A percentile compares a stretch with the other conserved stretches of the same genome.
These are phyloP conservation scores for Hortiboletus rubellus DNA, from an alignment of 1,284 basidiomycete genomes.

Conservation along the genomic window DNA sequence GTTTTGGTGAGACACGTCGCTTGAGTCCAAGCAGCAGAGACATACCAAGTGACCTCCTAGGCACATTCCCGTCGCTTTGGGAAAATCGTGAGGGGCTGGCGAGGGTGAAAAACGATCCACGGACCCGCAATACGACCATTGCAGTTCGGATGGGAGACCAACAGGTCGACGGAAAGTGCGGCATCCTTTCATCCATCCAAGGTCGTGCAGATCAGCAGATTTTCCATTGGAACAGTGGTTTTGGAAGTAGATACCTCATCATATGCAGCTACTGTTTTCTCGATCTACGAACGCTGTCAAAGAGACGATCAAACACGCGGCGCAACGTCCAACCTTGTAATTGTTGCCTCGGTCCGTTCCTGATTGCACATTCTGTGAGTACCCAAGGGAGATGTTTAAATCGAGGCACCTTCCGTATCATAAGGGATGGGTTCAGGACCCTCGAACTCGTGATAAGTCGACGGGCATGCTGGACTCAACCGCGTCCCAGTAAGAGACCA, in stretches of 20 bases:
- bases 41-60: constrained; percentile 79
- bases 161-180: constrained; percentile 72
- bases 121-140: constrained; percentile 84
- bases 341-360: constrained; percentile 83
- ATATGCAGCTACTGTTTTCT: constrained; percentile 81
- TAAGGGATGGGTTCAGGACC: constrained; percentile 86
- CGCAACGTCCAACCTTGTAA: constrained; percentile 61
- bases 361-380: constrained; percentile 18
- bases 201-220: constrained; percentile 4
- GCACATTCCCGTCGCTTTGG: constrained; percentile 79
- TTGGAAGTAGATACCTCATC: constrained; percentile 63
- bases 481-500: background rate
- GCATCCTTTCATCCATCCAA: constrained; percentile 57
- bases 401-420: constrained; percentile 67
- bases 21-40: constrained; percentile 9
- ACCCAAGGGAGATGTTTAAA: background rate
- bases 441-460: constrained; percentile 87
- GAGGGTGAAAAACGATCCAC: constrained; percentile 19
- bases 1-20: constrained; percentile 9
- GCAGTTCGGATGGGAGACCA: constrained; percentile 74
- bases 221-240: background rate
- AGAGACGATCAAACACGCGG: constrained; percentile 1
- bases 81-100: background rate
- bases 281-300: constrained; percentile 52
- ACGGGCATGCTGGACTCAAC: constrained; percentile 63